Percentiles rank a stretch among this genome's conserved stretches.
Evolutionary conservation across 1,139 yeast species (phyloP).

Genomic region (Yamadazyma kanchanaburiensis): DNA sequence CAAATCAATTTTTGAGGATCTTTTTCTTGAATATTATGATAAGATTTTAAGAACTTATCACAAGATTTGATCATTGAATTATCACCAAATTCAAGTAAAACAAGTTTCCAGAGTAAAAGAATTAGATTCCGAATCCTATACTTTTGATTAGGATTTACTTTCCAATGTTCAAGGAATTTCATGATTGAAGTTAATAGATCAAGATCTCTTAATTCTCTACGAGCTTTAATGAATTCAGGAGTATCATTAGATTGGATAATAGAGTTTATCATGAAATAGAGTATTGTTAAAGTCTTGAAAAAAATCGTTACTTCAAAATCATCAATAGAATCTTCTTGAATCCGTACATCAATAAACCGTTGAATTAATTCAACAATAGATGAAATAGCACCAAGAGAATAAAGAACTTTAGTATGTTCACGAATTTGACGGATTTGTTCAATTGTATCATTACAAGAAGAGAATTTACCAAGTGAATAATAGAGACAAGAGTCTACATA

Average conservation of each 20-base stretch:
- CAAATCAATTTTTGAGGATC: slow-evolving; percentile 37
- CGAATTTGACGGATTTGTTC: slow-evolving; percentile 37
- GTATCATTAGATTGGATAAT: slow-evolving; percentile 21
- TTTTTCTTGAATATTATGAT: slow-evolving; percentile 36
- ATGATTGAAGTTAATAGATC: slow-evolving; percentile 46
- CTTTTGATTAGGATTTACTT: slow-evolving; percentile 44
- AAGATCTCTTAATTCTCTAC: slow-evolving; percentile 19
- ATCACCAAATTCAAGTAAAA: slow-evolving; percentile 68
- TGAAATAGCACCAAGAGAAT: slow-evolving; percentile 11
- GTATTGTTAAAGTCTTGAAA: slow-evolving; percentile 45
- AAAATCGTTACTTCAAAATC: not conserved
- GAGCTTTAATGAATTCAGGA: slow-evolving; percentile 12
- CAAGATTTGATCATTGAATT: slow-evolving; percentile 36
- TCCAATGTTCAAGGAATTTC: slow-evolving; percentile 60
- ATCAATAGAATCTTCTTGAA: slow-evolving; percentile 4
- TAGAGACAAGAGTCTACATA: slow-evolving; percentile 19
- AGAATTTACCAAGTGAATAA: slow-evolving; percentile 43
- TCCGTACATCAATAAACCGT: slow-evolving; percentile 14
- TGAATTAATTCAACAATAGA: not conserved
- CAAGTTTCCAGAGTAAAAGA: slow-evolving; percentile 53
- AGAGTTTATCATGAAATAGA: slow-evolving; percentile 46
- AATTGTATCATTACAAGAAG: slow-evolving; percentile 19
- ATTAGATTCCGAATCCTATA: slow-evolving; percentile 50
- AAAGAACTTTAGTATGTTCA: slow-evolving; percentile 10
- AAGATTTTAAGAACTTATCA: slow-evolving; percentile 46